Base-by-base conservation (phyloP, 2,329 filamentous ascomycete genomes). In the Colletotrichum echinochloae region DNA sequence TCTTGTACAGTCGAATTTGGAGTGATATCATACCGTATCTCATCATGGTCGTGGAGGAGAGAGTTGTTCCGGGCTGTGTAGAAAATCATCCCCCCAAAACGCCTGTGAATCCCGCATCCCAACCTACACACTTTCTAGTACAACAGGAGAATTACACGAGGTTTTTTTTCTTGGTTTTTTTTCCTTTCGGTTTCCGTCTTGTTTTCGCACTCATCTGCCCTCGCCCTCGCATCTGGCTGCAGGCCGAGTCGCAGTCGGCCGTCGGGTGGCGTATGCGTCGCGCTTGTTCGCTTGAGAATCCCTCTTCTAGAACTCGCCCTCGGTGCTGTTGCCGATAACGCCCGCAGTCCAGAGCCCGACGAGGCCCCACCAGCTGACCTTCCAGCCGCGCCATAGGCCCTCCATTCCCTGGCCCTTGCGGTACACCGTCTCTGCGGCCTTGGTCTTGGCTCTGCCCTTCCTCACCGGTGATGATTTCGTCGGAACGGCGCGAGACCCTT, bases 281-380 rank as follows among this genome's bases (percentile, higher is more conserved):
- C 26, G 26, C 16, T 61, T 16, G 26, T 28, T 33, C 74, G 49
- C 30, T 46, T 60, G 30, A 44, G 35, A 26, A 12, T 30, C 48
- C 49, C 30, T 61, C 69, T 79, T 20, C 60, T 78, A 90, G 70
- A 90, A 90, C 77, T 89, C 86, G 65, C 88, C 89, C 71, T 90
- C 88, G 39, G 89, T 89, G 30, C 87, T 88, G 51, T 84, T 86
- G 12, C 89, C 88, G 55, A 92, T 80, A 30, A 91, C 85, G 44
- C 89, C 88, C 30, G 91, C 91, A 9, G 89, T 89, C 92, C 92
- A 94, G 12, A 94, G 85, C 11, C 92, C 92, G 14, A 93, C 89
- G 8, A 94, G 79, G 0, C 92, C 92, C 91, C 92, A 94, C 84
- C 92, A 93, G 69, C 90, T 92, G 46, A 94, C 90, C 78, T 92